Evolutionary conservation across 495 filamentous ascomycete genomes (phyloP).

Genomic region (Recurvomyces mirabilis): DNA sequence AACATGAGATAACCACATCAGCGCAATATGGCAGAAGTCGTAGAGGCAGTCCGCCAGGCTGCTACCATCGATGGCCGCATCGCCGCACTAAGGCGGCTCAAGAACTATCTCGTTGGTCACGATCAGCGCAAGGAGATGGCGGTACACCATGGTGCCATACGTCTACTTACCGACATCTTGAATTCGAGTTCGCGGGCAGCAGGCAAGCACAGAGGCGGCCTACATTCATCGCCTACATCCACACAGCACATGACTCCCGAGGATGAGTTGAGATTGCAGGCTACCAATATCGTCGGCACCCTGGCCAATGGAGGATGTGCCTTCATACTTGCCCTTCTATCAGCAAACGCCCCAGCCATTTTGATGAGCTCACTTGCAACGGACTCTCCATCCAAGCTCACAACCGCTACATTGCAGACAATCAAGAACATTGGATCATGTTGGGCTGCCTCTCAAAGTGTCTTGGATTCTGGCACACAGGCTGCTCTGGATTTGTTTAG

Average conservation of each 20-base stretch:
- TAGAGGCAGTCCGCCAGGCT: background rate
- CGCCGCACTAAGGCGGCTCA: constrained; percentile 56
- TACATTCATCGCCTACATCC: constrained; percentile 9
- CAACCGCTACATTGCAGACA: constrained; percentile 61
- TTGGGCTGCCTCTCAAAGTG: constrained; percentile 37
- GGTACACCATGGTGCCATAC: constrained; percentile 58
- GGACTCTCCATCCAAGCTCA: constrained; percentile 52
- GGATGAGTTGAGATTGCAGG: constrained; percentile 61
- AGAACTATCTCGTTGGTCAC: constrained; percentile 85
- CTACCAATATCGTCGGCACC: constrained; percentile 68
- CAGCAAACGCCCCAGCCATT: constrained; percentile 49
- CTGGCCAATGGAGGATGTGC: constrained; percentile 79
- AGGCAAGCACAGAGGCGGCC: constrained; percentile 30
- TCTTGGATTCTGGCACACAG: too few species aligned
- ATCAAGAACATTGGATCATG: constrained; percentile 63
- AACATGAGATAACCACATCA: too few species aligned
- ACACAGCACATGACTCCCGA: constrained; percentile 36
- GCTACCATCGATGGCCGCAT: constrained; percentile 36
- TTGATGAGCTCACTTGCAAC: constrained; percentile 55
- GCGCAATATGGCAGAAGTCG: background rate
- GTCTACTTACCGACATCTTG: constrained; percentile 54
- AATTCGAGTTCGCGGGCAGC: constrained; percentile 21
- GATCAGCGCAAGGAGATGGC: constrained; percentile 72
- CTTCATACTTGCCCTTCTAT: constrained; percentile 64
- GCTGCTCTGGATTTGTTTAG: constrained; percentile 2